Base-by-base conservation (phyloP, 2,329 filamentous ascomycete species). In the Penicillium griseofulvum region DNA sequence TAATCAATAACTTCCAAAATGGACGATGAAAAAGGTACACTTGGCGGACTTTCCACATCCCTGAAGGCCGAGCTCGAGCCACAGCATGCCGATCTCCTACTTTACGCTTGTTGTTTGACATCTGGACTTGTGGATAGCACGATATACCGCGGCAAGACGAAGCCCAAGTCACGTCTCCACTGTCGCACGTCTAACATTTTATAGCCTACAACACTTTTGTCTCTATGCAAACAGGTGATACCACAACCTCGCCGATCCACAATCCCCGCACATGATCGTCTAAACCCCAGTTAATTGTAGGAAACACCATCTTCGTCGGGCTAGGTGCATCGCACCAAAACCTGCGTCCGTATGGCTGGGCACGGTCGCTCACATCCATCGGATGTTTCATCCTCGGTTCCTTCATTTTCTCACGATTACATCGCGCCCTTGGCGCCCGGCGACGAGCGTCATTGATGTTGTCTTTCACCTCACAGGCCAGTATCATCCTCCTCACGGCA, bases 271-370 rank as follows among this genome's bases (percentile, higher is more conserved):
- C 19, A 12, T 44, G 11, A 19, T 52, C 19, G 12, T 12, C 34
- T 56, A 36, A 60, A 33, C 10, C 16, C 24, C 4, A 8, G n/a
- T 26, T 16, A 5, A 1, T 3, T 26, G 12, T 38, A 70, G 74
- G 75, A 51, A 77, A 76, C 49, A 76, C 74, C 17, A 74, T 77
- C 43, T 77, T 77, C 58, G 65, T 76, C n/a, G 74, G 73, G 11
- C 65, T 77, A 14, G 74, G 74, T 4, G 70, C 74, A 0, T 74
- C 74, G 0, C 68, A 71, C 26, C 74, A 76, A 46, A 75, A 76
- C 48, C 69, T 66, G 33, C 71, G 61, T 38, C 71, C 73, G 2
- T 77, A 70, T 54, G 75, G 74, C 52, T 78, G 76, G 76, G 71
- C 73, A 16, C 72, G 74, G 16, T 78, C 76, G 12, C 68, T 78